phyloP scores from a whole-genome alignment of 2,329 filamentous ascomycete genomes.

The Raffaelea albimanens region DNA sequence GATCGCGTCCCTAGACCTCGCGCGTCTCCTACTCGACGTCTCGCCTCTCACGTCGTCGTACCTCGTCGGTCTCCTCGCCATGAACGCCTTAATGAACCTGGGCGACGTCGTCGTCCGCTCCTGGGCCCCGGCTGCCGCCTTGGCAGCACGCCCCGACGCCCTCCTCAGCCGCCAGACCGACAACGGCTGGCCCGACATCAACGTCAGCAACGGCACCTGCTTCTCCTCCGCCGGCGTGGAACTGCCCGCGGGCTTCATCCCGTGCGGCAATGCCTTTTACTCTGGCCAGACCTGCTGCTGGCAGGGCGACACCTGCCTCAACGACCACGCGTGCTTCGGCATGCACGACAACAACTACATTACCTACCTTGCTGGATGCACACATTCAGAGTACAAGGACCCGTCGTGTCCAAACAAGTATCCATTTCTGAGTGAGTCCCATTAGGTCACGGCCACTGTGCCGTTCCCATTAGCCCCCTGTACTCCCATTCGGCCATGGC shows the following conservation, averaged over 20 bases:
- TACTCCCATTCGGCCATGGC: too few species aligned
- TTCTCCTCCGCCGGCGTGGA: constrained; percentile 4
- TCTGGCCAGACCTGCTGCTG: constrained; percentile 12
- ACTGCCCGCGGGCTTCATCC: constrained; percentile 11
- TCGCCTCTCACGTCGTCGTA: too few species aligned
- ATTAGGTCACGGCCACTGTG: too few species aligned
- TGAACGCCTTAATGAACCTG: too few species aligned
- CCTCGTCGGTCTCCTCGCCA: too few species aligned
- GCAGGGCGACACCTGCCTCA: constrained; percentile 13
- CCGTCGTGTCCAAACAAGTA: constrained; percentile 24
- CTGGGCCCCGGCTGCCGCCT: too few species aligned
- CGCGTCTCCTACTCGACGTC: too few species aligned
- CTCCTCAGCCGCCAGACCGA: neutral
- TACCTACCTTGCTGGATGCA: constrained; percentile 29
- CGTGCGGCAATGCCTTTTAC: constrained; percentile 14
- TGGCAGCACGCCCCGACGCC: neutral
- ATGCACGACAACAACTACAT: constrained; percentile 18
- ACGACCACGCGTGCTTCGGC: constrained; percentile 12
- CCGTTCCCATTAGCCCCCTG: too few species aligned
- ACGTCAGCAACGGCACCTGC: constrained; percentile 14
- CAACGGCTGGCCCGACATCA: neutral
- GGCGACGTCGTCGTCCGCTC: too few species aligned
- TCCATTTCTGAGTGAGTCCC: neutral
- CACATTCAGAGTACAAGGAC: constrained; percentile 21
- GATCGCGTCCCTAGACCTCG: too few species aligned